Evolutionary conservation across 2,329 filamentous ascomycete species (phyloP), one percentile per base, ranked within the genome.

Genomic region (Colletotrichum sp.): DNA sequence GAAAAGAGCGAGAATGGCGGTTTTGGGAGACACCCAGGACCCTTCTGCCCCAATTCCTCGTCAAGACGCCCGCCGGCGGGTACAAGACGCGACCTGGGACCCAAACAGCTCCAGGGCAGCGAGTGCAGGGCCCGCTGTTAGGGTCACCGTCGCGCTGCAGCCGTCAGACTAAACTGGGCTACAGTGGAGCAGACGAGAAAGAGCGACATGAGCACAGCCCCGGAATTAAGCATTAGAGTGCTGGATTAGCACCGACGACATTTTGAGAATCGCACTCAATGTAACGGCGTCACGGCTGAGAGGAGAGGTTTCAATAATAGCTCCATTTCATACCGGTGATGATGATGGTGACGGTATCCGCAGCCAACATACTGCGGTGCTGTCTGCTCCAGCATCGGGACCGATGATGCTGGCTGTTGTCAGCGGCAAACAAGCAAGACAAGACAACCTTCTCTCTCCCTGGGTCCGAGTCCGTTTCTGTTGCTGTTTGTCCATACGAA

Each of bases 191-290:
- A 52, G 44, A 52, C 4, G 44, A 52, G 44, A 52, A 52, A 52
- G n/a, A 74, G 28, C 32, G 44, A 26, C 15, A 21, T 63, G 49
- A 65, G 65, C 70, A 76, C 49, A 74, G 74, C 74, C 74, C 63
- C 70, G 57, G 39, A 64, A 69, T 60, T 39, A 49, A 65, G 62
- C 55, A 76, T 69, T 44, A 21, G 28, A 49, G 72, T 44, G 62
- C 55, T 18, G 12, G 28, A 73, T 76, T 68, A 66, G 70, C 65
- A 74, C n/a, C 49, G 65, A 52, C 21, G 32, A 52, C 44, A 52
- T 71, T 28, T 64, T 32, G 18, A 26, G 24, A 21, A 52, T 52
- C 44, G 44, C n/a, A 1, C 44, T 73, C 36, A 49, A 28, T 44
- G 62, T 39, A 39, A 39, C 72, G 18, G 52, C 66, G 24, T 39